Base-by-base conservation (phyloP, 257 asterid species). In the Cynanchum wilfordii region DNA sequence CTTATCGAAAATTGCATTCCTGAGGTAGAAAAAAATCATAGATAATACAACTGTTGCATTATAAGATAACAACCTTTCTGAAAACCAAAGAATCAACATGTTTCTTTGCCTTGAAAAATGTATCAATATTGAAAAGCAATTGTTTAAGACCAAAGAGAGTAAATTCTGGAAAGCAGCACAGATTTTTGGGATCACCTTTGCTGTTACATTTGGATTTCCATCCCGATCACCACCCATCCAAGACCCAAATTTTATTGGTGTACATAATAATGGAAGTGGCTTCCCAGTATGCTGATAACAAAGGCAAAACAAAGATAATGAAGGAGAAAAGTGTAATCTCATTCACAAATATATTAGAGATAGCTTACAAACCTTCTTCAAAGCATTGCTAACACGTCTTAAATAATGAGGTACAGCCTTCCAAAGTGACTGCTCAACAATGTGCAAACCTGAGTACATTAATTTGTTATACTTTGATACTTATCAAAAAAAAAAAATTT, bases 161-260 rank as follows among this genome's bases (percentile, higher is more conserved):
- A 29, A 13, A 30, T 60, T 60, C 10, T 15, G 45, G 67, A 60
- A 27, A 4, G 44, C 45, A 60, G 22, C 44, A 30, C 19, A 19
- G 5, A 13, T 60, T 30, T 30, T 62, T 24, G 73, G 77, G 52
- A 70, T 84, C 79, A 88, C 99, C 99, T 94, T 89, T 79, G 97
- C 88, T 4, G 99, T 94, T 79, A 94, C 99, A 73, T 89, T 94
- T 76, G 98, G 99, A 82, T 94, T 94, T 81, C 99, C 99, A 85
- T 94, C 98, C 76, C 98, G 89, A 83, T 94, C 99, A 30, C 97
- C 99, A n/a, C 99, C 99, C 96, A 91, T 94, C 97, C 99, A 94
- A 44, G 99, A 94, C 51, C 99, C 99, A 85, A 91, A 94, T 84
- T 86, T 91, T 84, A 94, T 94, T 13, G 99, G 99, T 50, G 99